A percentile compares a stretch with the other conserved stretches of the same genome.
Evolutionary conservation across 176 grass and related monocot species (phyloP).

Genomic region (Ensete glaucum): DNA sequence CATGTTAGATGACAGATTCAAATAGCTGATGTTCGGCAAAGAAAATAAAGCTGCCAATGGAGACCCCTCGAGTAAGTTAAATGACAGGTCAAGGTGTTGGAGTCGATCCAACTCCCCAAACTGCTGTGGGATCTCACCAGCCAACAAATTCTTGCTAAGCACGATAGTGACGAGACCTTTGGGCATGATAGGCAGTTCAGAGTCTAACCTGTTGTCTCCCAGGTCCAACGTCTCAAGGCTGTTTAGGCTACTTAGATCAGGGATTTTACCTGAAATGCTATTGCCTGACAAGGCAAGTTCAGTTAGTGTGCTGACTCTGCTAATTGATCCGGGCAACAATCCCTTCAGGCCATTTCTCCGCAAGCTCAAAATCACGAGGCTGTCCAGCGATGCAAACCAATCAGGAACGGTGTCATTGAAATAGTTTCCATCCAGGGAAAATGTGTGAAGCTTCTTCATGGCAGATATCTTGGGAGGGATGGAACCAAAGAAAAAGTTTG

Average conservation of each 20-base stretch:
- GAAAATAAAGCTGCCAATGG: slow-evolving; percentile 58
- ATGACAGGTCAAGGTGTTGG: slow-evolving; percentile 85
- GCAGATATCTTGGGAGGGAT: slow-evolving; percentile 72
- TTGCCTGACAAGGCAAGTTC: slow-evolving; percentile 70
- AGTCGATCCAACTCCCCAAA: slow-evolving; percentile 53
- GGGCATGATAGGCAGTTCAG: slow-evolving; percentile 54
- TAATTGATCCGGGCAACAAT: slow-evolving; percentile 47
- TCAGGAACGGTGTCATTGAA: slow-evolving; percentile 79
- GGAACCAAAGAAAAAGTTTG: slow-evolving; percentile 74
- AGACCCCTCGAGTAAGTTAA: slow-evolving; percentile 61
- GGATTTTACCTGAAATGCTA: slow-evolving; percentile 58
- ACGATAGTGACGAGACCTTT: slow-evolving; percentile 61
- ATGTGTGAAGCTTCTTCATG: slow-evolving; percentile 55
- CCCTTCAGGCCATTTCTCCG: slow-evolving; percentile 57
- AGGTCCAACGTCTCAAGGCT: slow-evolving; percentile 85
- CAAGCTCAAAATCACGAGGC: slow-evolving; percentile 61
- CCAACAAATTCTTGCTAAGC: slow-evolving; percentile 81
- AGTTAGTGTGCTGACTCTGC: slow-evolving; percentile 48
- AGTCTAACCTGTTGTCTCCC: slow-evolving; percentile 66
- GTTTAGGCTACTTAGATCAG: slow-evolving; percentile 37
- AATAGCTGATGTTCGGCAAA: slow-evolving; percentile 74
- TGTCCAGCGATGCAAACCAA: slow-evolving; percentile 63
- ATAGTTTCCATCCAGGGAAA: slow-evolving; percentile 70
- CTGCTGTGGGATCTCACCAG: slow-evolving; percentile 60
- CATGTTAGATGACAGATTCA: slow-evolving; percentile 91